Conservation (phyloP, 345 rosid species). For the Leavenworthia alabamica region DNA sequence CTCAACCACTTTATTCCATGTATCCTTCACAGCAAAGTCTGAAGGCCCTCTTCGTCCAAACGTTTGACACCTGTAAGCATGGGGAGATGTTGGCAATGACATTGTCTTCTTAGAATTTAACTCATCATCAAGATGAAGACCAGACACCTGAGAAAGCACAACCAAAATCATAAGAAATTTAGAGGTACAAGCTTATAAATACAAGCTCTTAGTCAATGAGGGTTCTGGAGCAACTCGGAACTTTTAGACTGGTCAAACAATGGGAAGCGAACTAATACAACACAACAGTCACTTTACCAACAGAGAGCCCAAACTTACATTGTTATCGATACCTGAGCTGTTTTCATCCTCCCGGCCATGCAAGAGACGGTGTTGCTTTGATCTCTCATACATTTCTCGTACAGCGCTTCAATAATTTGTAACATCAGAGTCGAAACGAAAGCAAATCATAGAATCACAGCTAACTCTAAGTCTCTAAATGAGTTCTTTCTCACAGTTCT, state of each 20-base stretch:
- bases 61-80: conserved; percentile 54
- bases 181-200: neutral
- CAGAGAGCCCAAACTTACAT: conserved; percentile 42
- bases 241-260: conserved; percentile 1
- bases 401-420: conserved; percentile 70
- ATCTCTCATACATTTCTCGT: conserved; percentile 80
- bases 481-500: neutral
- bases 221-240: neutral
- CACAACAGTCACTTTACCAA: neutral
- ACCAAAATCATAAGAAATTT: conserved; percentile 13
- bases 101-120: conserved; percentile 77
- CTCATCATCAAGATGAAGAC: conserved; percentile 52
- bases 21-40: conserved; percentile 42
- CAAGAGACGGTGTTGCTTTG: conserved; percentile 78
- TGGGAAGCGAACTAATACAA: neutral
- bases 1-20: conserved; percentile 87
- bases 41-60: conserved; percentile 59
- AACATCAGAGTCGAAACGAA: conserved; percentile 16
- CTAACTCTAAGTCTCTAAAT: no score
- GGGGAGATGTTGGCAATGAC: conserved; percentile 94
- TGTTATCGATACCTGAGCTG: conserved; percentile 43
- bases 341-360: conserved; percentile 51
- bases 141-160: conserved; percentile 44
- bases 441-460: conserved; percentile 4
- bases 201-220: conserved; percentile 4